Evolutionary conservation across 139 green algal species (phyloP).

Genomic region (Eudorina sp.): DNA sequence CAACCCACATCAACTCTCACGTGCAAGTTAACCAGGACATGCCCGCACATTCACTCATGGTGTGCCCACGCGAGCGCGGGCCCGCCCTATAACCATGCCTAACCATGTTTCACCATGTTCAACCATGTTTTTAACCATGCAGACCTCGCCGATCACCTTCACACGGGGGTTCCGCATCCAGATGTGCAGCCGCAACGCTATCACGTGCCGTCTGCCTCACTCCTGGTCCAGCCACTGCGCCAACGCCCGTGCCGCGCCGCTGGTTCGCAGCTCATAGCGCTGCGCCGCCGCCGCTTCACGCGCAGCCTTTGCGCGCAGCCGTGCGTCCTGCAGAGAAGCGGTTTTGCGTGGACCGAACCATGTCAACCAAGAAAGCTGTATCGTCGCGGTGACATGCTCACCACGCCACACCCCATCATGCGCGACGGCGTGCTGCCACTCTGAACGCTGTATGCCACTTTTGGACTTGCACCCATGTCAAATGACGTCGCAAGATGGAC

Average conservation of each 20-base stretch:
- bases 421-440: not conserved
- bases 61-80: too few relatives aligned
- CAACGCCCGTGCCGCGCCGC: slow-evolving; percentile 19
- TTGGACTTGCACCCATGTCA: not conserved
- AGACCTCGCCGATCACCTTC: too few relatives aligned
- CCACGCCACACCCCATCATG: too few relatives aligned
- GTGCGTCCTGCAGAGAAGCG: slow-evolving; percentile 14
- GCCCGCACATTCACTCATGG: not conserved
- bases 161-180: not conserved
- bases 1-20: too few relatives aligned
- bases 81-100: not conserved
- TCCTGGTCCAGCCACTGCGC: slow-evolving; percentile 40
- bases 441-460: not conserved
- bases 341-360: not conserved
- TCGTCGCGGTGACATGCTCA: too few relatives aligned
- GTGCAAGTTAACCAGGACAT: too few relatives aligned
- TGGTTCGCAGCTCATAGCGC: slow-evolving; percentile 5
- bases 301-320: slow-evolving; percentile 31
- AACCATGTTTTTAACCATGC: not conserved
- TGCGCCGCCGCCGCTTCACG: slow-evolving; percentile 17
- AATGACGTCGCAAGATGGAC: too few relatives aligned
- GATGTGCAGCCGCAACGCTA: too few relatives aligned
- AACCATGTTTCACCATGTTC: not conserved
- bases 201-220: too few relatives aligned
- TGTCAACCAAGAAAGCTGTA: not conserved